phyloP scores from a whole-genome alignment of 208 protist genomes.

The Strigomonas culicis region DNA sequence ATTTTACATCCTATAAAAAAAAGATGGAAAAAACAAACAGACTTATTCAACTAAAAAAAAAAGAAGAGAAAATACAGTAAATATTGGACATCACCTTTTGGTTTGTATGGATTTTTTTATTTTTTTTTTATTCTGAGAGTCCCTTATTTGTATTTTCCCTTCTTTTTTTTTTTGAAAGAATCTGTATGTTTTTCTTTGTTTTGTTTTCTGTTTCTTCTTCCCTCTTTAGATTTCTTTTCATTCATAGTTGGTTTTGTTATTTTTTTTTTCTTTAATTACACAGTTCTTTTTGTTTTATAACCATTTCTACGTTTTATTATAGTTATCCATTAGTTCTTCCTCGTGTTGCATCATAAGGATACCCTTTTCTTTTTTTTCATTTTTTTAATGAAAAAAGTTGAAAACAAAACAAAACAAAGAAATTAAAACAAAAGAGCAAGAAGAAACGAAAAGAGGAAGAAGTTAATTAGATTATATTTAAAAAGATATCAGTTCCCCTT shows the following conservation, averaged over 20 bases:
- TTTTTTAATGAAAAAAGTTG: constrained; percentile 13
- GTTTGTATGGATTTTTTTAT: background rate
- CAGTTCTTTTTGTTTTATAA: constrained; percentile 10
- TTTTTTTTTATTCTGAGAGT: background rate
- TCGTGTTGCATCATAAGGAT: background rate
- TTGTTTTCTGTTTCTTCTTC: background rate
- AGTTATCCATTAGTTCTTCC: constrained; percentile 11
- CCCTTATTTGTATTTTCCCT: constrained; percentile 12
- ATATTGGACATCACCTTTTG: background rate
- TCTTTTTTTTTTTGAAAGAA: background rate
- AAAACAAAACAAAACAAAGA: background rate
- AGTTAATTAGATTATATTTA: background rate
- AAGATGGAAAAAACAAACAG: background rate
- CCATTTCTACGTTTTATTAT: constrained; percentile 10
- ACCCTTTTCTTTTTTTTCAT: constrained; percentile 17
- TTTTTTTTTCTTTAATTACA: constrained; percentile 15
- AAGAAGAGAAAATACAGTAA: background rate
- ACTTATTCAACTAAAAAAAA: background rate
- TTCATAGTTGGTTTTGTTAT: constrained; percentile 9
- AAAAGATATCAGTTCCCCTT: background rate
- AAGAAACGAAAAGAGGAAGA: constrained; percentile 1
- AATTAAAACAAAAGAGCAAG: background rate
- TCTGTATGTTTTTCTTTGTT: background rate
- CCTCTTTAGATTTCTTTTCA: background rate
- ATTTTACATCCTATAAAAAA: background rate